phyloP scores from a whole-genome alignment of 768 basidiomycete genomes.

The Kwoniella bestiolae region DNA sequence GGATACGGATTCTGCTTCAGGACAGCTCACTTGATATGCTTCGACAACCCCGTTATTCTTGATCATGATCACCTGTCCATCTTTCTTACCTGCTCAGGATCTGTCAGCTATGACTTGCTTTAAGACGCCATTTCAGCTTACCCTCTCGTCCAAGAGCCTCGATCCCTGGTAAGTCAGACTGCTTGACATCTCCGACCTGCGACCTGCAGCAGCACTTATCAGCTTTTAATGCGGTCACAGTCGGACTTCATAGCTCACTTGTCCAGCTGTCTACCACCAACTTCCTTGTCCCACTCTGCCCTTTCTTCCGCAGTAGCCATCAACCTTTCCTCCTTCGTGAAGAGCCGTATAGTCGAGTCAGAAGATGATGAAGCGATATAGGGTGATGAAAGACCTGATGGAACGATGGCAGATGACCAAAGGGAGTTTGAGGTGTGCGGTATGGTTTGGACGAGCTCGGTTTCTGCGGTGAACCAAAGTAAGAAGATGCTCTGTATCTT shows the following conservation, averaged over 20 bases:
- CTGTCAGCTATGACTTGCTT: conserved; percentile 7
- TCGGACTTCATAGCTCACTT: conserved; percentile 60
- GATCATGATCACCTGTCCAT: conserved; percentile 92
- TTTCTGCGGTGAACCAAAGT: conserved; percentile 73
- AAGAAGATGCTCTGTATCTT: no score
- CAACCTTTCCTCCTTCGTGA: conserved; percentile 69
- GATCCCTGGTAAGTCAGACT: conserved; percentile 81
- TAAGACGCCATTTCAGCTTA: conserved; percentile 53
- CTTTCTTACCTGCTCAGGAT: conserved; percentile 71
- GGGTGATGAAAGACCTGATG: conserved; percentile 63
- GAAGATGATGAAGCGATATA: conserved; percentile 92
- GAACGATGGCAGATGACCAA: conserved; percentile 86
- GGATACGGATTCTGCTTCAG: background rate
- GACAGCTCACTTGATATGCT: conserved; percentile 76
- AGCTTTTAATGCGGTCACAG: background rate
- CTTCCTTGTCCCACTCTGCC: conserved; percentile 61
- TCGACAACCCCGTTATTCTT: conserved; percentile 78
- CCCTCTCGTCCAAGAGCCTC: conserved; percentile 78
- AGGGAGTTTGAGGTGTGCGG: conserved; percentile 96
- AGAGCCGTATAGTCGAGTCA: conserved; percentile 84
- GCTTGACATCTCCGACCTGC: conserved; percentile 90
- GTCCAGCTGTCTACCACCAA: conserved; percentile 78
- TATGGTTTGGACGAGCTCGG: conserved; percentile 84
- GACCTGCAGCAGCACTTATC: conserved; percentile 48
- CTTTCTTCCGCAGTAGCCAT: conserved; percentile 71